Conservation (phyloP, 2,329 filamentous ascomycete genomes). For the Diaporthe australafricana region DNA sequence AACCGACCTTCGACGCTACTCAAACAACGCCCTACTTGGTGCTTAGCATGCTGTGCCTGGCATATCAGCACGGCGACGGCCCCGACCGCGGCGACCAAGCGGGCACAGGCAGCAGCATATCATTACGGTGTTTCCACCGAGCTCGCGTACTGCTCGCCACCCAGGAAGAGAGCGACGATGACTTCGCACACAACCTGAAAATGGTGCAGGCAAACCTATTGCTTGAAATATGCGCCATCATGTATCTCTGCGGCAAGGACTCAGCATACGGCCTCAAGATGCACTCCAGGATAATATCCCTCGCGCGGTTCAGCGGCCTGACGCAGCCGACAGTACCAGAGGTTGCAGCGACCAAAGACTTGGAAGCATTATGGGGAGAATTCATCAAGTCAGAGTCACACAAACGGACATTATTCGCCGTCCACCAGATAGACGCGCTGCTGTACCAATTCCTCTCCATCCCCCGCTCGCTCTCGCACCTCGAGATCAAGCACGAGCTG, state of each 20-base stretch:
- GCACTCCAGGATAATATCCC: conserved; percentile 53
- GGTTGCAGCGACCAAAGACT: conserved; percentile 43
- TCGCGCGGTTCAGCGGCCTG: conserved; percentile 49
- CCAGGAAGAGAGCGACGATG: conserved; percentile 41
- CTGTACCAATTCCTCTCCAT: conserved; percentile 57
- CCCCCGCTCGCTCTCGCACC: conserved; percentile 50
- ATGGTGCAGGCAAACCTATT: conserved; percentile 53
- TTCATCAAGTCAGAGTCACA: conserved; percentile 52
- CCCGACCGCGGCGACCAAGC: conserved; percentile 45
- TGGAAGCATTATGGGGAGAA: conserved; percentile 53
- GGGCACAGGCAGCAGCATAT: conserved; percentile 45
- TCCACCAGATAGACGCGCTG: conserved; percentile 55
- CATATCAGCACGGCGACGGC: conserved; percentile 52
- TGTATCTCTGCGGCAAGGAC: conserved; percentile 52
- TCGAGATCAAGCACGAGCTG: conserved; percentile 58
- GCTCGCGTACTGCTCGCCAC: conserved; percentile 44
- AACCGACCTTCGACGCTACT: conserved; percentile 48
- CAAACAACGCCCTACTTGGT: conserved; percentile 43
- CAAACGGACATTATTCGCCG: conserved; percentile 55
- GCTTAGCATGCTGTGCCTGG: conserved; percentile 51
- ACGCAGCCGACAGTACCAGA: conserved; percentile 47
- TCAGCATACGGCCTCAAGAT: conserved; percentile 51
- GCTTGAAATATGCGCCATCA: conserved; percentile 55
- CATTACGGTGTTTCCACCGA: conserved; percentile 48
- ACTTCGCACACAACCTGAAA: conserved; percentile 40